Conservation (phyloP, 2,329 filamentous ascomycete genomes). For the Fonsecaea erecta region DNA sequence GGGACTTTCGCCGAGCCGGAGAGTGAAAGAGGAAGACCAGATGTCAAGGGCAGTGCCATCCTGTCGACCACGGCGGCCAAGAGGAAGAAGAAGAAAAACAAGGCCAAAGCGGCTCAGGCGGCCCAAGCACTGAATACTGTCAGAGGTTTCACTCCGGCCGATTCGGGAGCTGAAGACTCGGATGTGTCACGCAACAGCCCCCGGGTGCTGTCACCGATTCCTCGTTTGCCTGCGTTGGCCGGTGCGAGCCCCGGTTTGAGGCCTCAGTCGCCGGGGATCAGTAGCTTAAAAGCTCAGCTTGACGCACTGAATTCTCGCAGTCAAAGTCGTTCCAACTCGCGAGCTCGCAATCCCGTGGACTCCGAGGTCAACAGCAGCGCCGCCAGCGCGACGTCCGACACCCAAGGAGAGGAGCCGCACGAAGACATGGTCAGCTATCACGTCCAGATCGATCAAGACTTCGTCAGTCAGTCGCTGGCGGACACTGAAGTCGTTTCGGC, state of each 20-base stretch:
- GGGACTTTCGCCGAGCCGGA: slow-evolving; percentile 9
- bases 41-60: slow-evolving; percentile 39
- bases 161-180: slow-evolving; percentile 53
- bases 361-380: slow-evolving; percentile 58
- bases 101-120: slow-evolving; percentile 38
- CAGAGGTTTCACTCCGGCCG: slow-evolving; percentile 50
- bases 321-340: slow-evolving; percentile 61
- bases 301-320: slow-evolving; percentile 73
- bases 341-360: slow-evolving; percentile 55
- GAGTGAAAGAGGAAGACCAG: slow-evolving; percentile 33
- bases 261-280: slow-evolving; percentile 71
- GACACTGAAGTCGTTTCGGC: slow-evolving; percentile 39
- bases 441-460: slow-evolving; percentile 81
- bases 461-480: slow-evolving; percentile 67
- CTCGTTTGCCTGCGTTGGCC: slow-evolving; percentile 39
- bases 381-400: slow-evolving; percentile 64
- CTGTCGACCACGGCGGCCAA: slow-evolving; percentile 41
- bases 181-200: slow-evolving; percentile 48
- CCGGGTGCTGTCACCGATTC: slow-evolving; percentile 40
- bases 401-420: slow-evolving; percentile 68
- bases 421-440: slow-evolving; percentile 82
- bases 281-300: slow-evolving; percentile 78
- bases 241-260: slow-evolving; percentile 54
- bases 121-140: slow-evolving; percentile 47
- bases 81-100: slow-evolving; percentile 51